A percentile compares a stretch with the other conserved stretches of the same genome.
phyloP scores from a whole-genome alignment of 129 eudicot genomes.

The Apium graveolens region DNA sequence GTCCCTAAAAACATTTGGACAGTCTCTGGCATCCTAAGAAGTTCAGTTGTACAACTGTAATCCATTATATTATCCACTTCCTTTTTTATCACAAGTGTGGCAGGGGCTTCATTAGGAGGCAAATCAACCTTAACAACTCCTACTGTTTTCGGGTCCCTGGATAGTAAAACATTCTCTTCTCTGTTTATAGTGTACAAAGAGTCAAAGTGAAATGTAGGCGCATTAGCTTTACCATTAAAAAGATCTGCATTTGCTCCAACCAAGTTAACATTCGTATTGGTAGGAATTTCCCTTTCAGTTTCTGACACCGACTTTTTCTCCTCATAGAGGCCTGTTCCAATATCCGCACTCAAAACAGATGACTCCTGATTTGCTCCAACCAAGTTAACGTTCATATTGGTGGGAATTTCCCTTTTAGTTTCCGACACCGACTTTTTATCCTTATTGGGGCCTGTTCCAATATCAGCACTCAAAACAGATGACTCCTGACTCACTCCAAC shows the following conservation, averaged over 20 bases:
- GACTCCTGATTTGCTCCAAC: constrained; percentile 2
- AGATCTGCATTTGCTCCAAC: background rate
- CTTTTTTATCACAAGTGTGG: constrained; percentile 14
- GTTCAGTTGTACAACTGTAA: constrained; percentile 7
- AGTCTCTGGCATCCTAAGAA: constrained; percentile 2
- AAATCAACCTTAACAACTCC: constrained; percentile 1
- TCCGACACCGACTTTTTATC: constrained; percentile 5
- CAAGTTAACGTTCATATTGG: background rate
- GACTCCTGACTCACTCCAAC: background rate
- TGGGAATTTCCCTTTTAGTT: constrained; percentile 20
- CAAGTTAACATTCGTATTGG: background rate
- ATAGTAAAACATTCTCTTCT: constrained; percentile 6
- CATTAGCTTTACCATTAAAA: constrained; percentile 5
- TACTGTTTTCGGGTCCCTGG: constrained; percentile 5
- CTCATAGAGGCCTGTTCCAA: constrained; percentile 11
- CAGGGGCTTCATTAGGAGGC: constrained; percentile 9
- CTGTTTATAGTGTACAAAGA: constrained; percentile 8
- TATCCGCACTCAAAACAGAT: constrained; percentile 11
- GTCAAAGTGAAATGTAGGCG: background rate
- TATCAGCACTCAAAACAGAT: constrained; percentile 11
- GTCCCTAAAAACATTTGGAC: constrained; percentile 18
- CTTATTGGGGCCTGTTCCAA: constrained; percentile 11
- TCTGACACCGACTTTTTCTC: constrained; percentile 3
- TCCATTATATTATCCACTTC: constrained; percentile 12
- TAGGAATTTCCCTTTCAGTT: constrained; percentile 19